Evolutionary conservation across 2,329 filamentous ascomycete genomes (phyloP).

Genomic region (Trichoderma koningiopsis): DNA sequence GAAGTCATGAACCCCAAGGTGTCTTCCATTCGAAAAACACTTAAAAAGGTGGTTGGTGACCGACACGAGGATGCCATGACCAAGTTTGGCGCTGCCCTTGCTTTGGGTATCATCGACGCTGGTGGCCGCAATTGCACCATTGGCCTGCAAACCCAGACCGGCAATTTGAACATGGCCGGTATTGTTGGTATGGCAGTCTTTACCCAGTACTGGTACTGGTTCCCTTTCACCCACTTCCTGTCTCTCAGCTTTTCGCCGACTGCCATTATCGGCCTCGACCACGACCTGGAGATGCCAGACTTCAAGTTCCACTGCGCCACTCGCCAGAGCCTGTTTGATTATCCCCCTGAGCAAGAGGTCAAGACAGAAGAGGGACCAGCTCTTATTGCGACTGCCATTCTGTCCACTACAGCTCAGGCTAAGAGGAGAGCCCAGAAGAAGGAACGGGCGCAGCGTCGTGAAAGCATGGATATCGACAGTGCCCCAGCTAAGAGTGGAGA

Average conservation of each 20-base stretch:
- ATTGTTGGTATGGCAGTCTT: slow-evolving; percentile 98
- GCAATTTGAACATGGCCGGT: slow-evolving; percentile 97
- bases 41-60: slow-evolving; percentile 91
- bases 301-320: slow-evolving; percentile 97
- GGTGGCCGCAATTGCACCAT: slow-evolving; percentile 98
- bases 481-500: slow-evolving; percentile 66
- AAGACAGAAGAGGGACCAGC: slow-evolving; percentile 93
- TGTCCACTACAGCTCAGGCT: slow-evolving; percentile 95
- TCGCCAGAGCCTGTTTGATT: slow-evolving; percentile 93
- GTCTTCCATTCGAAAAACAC: slow-evolving; percentile 82
- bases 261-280: slow-evolving; percentile 90
- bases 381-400: slow-evolving; percentile 89
- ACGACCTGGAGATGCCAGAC: slow-evolving; percentile 87
- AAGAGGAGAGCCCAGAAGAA: slow-evolving; percentile 94
- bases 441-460: slow-evolving; percentile 82
- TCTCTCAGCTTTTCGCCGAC: slow-evolving; percentile 96
- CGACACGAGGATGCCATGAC: slow-evolving; percentile 99
- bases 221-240: slow-evolving; percentile 96
- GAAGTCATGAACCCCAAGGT: slow-evolving; percentile 99
- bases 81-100: slow-evolving; percentile 93
- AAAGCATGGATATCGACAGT: slow-evolving; percentile 94
- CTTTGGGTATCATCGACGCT: slow-evolving; percentile 95
- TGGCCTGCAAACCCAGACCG: slow-evolving; percentile 93
- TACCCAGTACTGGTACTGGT: slow-evolving; percentile 99
- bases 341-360: slow-evolving; percentile 93